These are phyloP conservation scores for Saccharomycopsis sp. DNA, from an alignment of 805 yeast species.

Conservation along the genomic window DNA sequence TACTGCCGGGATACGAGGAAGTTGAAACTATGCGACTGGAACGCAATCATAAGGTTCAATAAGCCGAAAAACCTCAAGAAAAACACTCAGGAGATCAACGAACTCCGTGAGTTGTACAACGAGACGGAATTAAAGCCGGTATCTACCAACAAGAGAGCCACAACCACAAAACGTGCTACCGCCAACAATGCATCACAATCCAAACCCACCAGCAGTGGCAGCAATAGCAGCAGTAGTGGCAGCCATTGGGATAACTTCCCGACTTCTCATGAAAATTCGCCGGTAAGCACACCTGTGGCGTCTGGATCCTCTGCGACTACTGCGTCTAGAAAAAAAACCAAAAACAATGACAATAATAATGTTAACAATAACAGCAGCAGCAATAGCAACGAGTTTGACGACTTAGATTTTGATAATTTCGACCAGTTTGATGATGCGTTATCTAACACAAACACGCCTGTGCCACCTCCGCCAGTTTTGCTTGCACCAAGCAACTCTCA, in stretches of 20 bases:
- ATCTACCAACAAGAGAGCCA: background rate
- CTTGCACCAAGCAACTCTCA: background rate
- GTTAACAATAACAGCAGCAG: background rate
- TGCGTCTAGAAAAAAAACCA: background rate
- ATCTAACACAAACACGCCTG: constrained; percentile 5
- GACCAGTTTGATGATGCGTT: constrained; percentile 20
- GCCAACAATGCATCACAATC: background rate
- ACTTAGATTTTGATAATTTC: constrained; percentile 19
- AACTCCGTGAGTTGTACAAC: constrained; percentile 6
- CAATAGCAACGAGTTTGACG: constrained; percentile 7
- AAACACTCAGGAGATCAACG: constrained; percentile 6
- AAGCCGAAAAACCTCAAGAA: constrained; percentile 16
- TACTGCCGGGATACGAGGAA: constrained; percentile 6
- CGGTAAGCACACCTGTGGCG: constrained; percentile 3
- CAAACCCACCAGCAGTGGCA: background rate
- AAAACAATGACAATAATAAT: background rate
- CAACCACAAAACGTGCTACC: background rate
- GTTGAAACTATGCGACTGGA: constrained; percentile 8
- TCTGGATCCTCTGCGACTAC: background rate
- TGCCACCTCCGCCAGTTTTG: background rate
- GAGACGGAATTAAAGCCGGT: background rate
- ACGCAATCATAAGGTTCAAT: constrained; percentile 13
- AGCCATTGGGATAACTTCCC: background rate
- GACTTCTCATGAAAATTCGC: background rate
- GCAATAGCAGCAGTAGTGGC: constrained; percentile 1